These are phyloP conservation scores for Murraya paniculata DNA, from an alignment of 345 rosid species.

Conservation along the genomic window DNA sequence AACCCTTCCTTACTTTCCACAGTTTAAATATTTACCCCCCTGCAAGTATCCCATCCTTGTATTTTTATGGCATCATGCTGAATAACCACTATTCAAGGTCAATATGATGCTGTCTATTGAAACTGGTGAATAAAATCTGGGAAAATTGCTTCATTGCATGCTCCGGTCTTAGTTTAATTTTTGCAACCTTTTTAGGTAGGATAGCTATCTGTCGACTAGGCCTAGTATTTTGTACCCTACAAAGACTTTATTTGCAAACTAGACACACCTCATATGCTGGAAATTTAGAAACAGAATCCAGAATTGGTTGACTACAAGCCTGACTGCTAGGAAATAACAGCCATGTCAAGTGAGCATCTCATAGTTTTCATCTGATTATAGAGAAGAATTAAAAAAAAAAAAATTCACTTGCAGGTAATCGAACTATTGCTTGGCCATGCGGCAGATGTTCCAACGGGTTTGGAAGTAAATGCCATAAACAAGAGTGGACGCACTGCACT, in stretches of 20 bases:
- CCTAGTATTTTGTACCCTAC: neutral
- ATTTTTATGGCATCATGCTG: neutral
- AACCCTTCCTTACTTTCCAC: too few relatives aligned
- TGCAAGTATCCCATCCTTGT: neutral
- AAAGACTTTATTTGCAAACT: neutral
- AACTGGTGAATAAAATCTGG: too few relatives aligned
- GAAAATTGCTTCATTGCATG: neutral
- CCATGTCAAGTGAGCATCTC: neutral
- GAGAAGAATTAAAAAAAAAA: neutral
- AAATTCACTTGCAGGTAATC: constrained; percentile 32
- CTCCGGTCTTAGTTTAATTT: neutral
- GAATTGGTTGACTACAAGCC: neutral
- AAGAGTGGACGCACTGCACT: constrained; percentile 41
- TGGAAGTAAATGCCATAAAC: constrained; percentile 47
- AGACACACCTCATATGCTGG: neutral
- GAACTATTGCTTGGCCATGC: constrained; percentile 33
- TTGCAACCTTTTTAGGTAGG: neutral
- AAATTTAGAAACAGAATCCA: neutral
- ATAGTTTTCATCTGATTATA: neutral
- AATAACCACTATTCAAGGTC: neutral
- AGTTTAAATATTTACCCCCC: too few relatives aligned
- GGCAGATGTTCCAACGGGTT: constrained; percentile 12
- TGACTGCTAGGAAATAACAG: neutral
- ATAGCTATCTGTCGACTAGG: neutral
- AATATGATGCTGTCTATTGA: neutral